A percentile compares a stretch with the other conserved stretches of the same genome.
Conservation (phyloP, 441 rosid genomes). For the Pelargonium fulgidum region DNA sequence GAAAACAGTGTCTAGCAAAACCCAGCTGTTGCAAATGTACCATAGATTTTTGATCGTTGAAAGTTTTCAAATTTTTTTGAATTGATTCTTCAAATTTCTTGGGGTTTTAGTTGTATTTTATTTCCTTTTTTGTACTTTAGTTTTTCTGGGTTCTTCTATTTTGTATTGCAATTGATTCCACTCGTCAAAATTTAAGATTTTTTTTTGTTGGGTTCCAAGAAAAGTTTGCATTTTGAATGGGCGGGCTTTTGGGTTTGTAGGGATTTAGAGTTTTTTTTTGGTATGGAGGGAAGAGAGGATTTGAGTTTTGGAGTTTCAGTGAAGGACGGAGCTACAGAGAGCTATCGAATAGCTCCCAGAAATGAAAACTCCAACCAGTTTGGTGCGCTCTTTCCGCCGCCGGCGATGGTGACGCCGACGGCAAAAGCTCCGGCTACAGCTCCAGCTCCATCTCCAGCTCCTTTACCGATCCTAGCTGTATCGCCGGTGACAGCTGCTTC, state of each 20-base stretch:
- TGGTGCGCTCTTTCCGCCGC: constrained; percentile 27
- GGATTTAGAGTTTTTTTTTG: constrained; percentile 16
- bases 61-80: neutral
- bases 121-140: neutral
- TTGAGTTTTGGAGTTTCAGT: constrained; percentile 39
- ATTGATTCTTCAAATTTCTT: neutral
- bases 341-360: constrained; percentile 47
- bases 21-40: neutral
- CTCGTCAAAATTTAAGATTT: neutral
- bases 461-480: no score
- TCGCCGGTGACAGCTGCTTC: constrained; percentile 20
- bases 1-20: neutral
- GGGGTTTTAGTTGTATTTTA: neutral
- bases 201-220: neutral
- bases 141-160: neutral
- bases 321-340: constrained; percentile 48
- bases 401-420: constrained; percentile 9
- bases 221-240: constrained; percentile 3
- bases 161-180: neutral
- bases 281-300: constrained; percentile 64
- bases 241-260: neutral
- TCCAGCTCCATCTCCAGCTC: neutral
- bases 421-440: neutral
- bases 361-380: constrained; percentile 38
- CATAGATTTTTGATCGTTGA: neutral